phyloP scores from a whole-genome alignment of 2,329 filamentous ascomycete species.

The Graphiopsis chlorocephala region DNA sequence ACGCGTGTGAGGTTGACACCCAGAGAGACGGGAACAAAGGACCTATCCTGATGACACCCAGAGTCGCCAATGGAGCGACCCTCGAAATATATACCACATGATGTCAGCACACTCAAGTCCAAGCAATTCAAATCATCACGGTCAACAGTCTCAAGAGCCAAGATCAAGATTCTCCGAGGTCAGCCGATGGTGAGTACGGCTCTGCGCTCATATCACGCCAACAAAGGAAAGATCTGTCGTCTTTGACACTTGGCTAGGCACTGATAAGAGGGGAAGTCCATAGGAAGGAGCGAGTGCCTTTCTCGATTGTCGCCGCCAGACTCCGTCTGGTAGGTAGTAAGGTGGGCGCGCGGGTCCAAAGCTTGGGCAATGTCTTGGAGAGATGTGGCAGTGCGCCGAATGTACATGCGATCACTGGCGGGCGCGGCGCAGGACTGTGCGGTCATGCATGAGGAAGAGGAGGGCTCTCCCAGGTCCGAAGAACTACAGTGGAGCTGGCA shows the following conservation, averaged over 20 bases:
- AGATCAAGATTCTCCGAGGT: not conserved
- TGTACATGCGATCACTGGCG: not conserved
- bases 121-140: not conserved
- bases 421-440: not conserved
- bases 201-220: not conserved
- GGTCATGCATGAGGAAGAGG: not conserved
- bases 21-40: not conserved
- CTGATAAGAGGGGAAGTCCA: constrained; percentile 6
- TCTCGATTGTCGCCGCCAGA: constrained; percentile 1
- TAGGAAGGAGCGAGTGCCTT: not conserved
- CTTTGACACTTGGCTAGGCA: not conserved
- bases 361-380: constrained; percentile 14
- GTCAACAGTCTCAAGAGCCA: not conserved
- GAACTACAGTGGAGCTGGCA: not conserved
- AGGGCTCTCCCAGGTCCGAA: not conserved
- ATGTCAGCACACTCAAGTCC: not conserved
- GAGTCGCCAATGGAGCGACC: not conserved
- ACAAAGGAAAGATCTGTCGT: constrained; percentile 2
- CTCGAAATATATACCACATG: not conserved
- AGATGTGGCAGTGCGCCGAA: not conserved
- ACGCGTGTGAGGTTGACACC: not conserved
- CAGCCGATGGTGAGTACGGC: not conserved
- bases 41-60: not conserved
- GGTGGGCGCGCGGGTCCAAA: constrained; percentile 6
- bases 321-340: constrained; percentile 13